A percentile compares a stretch with the other conserved stretches of the same genome.
Conservation (phyloP, 768 basidiomycete genomes). For the Panaeolus cyanescens region DNA sequence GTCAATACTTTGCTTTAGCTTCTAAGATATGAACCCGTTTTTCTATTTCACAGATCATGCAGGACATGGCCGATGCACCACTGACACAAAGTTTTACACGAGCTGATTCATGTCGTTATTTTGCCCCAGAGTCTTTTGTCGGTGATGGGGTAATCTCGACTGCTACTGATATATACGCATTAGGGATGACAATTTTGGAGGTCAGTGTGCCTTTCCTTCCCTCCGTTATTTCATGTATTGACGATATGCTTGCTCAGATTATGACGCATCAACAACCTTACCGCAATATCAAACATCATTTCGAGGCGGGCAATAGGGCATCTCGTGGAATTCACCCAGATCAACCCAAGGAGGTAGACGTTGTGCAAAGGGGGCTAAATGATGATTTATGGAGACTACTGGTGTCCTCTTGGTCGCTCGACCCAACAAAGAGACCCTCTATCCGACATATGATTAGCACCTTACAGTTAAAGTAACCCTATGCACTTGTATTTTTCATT, state of each 20-base stretch:
- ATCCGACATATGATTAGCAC: conserved; percentile 34
- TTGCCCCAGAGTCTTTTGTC: conserved; percentile 57
- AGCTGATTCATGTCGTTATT: conserved; percentile 50
- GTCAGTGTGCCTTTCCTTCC: conserved; percentile 22
- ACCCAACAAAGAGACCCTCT: conserved; percentile 37
- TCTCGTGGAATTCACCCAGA: conserved; percentile 43
- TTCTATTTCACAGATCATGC: conserved; percentile 53
- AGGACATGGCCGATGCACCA: conserved; percentile 58
- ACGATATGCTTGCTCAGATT: conserved; percentile 33
- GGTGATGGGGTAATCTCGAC: conserved; percentile 49
- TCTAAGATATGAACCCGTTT: neutral
- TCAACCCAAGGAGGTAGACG: conserved; percentile 35
- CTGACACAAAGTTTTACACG: conserved; percentile 55
- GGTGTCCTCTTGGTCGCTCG: conserved; percentile 42
- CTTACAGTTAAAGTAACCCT: neutral
- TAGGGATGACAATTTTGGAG: conserved; percentile 61
- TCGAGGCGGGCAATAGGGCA: conserved; percentile 50
- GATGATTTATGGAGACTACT: conserved; percentile 48
- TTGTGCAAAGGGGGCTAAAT: conserved; percentile 43
- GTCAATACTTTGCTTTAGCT: neutral
- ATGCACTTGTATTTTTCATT: neutral
- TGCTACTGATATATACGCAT: conserved; percentile 55
- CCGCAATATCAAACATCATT: conserved; percentile 48
- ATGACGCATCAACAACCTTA: conserved; percentile 58
- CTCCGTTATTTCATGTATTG: neutral